Evolutionary conservation across 768 basidiomycete species (phyloP), one percentile per base, ranked within the genome.

Genomic region (Kwoniella dejecticola): DNA sequence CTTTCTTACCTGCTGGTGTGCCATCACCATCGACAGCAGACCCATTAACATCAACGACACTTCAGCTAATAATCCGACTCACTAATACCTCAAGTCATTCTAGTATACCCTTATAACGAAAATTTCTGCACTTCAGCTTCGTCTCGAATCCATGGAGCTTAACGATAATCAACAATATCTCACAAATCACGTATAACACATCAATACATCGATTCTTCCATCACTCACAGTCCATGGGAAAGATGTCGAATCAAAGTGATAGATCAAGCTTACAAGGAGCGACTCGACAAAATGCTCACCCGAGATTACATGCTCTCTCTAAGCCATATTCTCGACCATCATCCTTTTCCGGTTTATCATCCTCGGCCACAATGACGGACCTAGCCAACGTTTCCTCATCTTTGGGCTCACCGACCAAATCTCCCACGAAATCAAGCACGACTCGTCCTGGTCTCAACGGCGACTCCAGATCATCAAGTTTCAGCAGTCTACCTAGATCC

Each of bases 261-360:
- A 42, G 56, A 48, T 57, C 58, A n/a, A 46, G 44, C 19, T 40
- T 55, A 2, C 24, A 52, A 1, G 64, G 64, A 5, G 64, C 64
- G 6, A 42, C 29, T 26, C 54, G 64, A 30, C 60, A 44, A 46
- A 61, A 58, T n/a, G 55, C 64, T 19, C 61, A 66, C 49, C 64
- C 64, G 3, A 58, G 64, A 12, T 21, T 66, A 17, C 64, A 66
- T 31, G 64, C 64, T 10, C 15, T 66, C 5, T 24, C 53, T 15
- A 66, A 62, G 45, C 64, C 64, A 4, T 66, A 66, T 24, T 56
- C 60, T 26, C 54, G 64, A 13, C 64, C 64, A 11, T 49, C 54
- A 7, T 66, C 64, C 0, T 66, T 40, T 45, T 31, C 55, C 6
- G 64, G 64, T 19, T 10, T 49, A 26, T 42, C 52, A 17, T 47